Conservation (phyloP, 805 yeast species). For the Zygosaccharomyces bisporus region DNA sequence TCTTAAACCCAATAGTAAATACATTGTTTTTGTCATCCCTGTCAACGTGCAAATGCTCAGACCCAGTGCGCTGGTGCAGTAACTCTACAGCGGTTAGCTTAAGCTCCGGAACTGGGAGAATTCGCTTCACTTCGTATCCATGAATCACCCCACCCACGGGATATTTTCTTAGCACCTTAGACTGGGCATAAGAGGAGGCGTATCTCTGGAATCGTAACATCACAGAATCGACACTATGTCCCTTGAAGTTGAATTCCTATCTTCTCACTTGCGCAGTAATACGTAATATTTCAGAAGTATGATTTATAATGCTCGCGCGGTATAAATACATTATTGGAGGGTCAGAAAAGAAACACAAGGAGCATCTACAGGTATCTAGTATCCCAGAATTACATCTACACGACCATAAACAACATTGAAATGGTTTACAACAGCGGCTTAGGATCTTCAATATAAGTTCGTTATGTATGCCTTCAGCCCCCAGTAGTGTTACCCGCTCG, state of each 20-base stretch:
- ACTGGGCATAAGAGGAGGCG: slow-evolving; percentile 30
- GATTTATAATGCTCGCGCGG: slow-evolving; percentile 5
- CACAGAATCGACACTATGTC: background rate
- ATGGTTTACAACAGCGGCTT: background rate
- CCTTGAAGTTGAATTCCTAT: too few species aligned
- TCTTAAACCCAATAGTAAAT: slow-evolving; percentile 83
- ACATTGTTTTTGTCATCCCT: slow-evolving; percentile 82
- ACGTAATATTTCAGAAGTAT: background rate
- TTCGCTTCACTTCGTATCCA: slow-evolving; percentile 65
- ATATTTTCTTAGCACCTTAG: slow-evolving; percentile 46
- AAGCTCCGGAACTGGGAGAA: slow-evolving; percentile 73
- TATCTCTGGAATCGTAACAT: slow-evolving; percentile 30
- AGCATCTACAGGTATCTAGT: background rate
- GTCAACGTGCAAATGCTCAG: slow-evolving; percentile 82
- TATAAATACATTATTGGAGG: background rate
- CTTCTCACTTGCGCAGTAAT: too few species aligned
- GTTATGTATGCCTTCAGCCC: too few species aligned
- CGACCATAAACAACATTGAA: background rate
- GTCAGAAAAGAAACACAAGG: background rate
- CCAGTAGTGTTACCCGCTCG: slow-evolving; percentile 3
- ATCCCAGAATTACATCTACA: background rate
- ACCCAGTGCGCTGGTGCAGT: slow-evolving; percentile 63
- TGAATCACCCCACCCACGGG: slow-evolving; percentile 59
- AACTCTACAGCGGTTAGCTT: slow-evolving; percentile 74
- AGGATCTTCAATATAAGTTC: background rate